Base-by-base conservation (phyloP, 495 filamentous ascomycete species). In the Polyplosphaeria fusca region DNA sequence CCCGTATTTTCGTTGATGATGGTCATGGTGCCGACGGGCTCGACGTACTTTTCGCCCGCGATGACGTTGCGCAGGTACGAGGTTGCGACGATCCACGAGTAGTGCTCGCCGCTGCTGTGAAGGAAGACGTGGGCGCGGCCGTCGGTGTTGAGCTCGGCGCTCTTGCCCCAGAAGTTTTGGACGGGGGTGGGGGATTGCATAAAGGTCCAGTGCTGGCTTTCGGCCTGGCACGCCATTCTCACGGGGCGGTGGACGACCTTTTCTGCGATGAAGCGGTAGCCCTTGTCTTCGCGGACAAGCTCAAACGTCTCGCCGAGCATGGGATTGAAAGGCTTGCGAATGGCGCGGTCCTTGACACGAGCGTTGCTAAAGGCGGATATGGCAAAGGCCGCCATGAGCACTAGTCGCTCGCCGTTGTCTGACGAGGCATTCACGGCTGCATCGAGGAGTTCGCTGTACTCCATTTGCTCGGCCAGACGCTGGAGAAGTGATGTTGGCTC, bases 81-180 rank as follows among this genome's bases (percentile, higher is more conserved):
- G 9, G 89, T 96, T 12, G 91, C 87, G 5, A 85, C 77, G 22
- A 78, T 83, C 87, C 89, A 97, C 67, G 83, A 88, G 72, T 86
- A 98, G 52, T 79, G 77, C 63, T 96, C 92, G 41, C 85, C 83
- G 0, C 71, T 81, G 12, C 76, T 75, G 64, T 90, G 86, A 22
- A 95, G 71, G 30, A 76, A 79, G 28, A 97, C 74, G 19, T 90
- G 81, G 9, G 87, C 84, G 19, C 89, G 86, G 11, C 93, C 93
- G 39, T 95, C 92, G 0, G 91, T 97, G 42, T 84, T 89, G 55
- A 98, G 79, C 71, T 98, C 93, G 16, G 87, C 88, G 50, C 84
- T 89, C 73, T 98, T 98, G 41, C 93, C 93, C 93, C 93, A 98
- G 76, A 98, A 98, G 61, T 97, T 96, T 67, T 98, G 93, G 7